Base-by-base conservation (phyloP, 805 yeast genomes). In the Candida bentonensis region DNA sequence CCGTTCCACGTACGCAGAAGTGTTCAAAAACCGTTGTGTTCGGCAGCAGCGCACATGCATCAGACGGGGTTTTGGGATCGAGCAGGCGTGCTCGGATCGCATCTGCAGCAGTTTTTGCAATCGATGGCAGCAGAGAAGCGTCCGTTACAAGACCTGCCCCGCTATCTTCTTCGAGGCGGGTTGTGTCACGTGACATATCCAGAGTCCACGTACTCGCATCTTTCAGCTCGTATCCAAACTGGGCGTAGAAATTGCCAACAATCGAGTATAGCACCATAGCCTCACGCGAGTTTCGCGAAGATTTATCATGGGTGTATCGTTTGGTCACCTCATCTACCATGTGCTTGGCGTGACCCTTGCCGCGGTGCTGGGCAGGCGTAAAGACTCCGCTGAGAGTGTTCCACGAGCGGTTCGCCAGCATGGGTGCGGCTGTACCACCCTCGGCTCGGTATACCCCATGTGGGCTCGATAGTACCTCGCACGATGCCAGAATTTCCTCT, bases 231-330 rank as follows among this genome's bases (percentile, higher is more conserved):
- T 21, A 43, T 15, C 84, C 88, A 49, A 76, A 71, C 49, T 65
- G 62, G 34, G 66, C 60, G 57, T 82, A 82, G 50, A 68, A 79
- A 21, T 66, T 70, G 15, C 78, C 84, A 21, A 78, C 73, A 40
- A 74, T 84, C 51, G 86, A 78, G 62, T 79, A 80, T 42, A 81
- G 64, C 5, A 30, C 17, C 36, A 30, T n/a, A 5, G 36, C 36
- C 36, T 30, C 36, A 13, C 27, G 11, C 7, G 13, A 13, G n/a
- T n/a, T n/a, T n/a, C n/a, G n/a, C 11, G 11, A 9, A 7, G 7
- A 9, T 5, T 30, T 17, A 15, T 15, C 7, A 5, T 15, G 7
- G 44, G 64, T 61, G 27, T 74, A 48, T 20, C 41, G 22, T 17
- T 42, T 39, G 5, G 42, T 42, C 5, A 51, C 13, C 2, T 48